phyloP scores from a whole-genome alignment of 192 early-diverging fungal species.

The Mortierella antarctica region DNA sequence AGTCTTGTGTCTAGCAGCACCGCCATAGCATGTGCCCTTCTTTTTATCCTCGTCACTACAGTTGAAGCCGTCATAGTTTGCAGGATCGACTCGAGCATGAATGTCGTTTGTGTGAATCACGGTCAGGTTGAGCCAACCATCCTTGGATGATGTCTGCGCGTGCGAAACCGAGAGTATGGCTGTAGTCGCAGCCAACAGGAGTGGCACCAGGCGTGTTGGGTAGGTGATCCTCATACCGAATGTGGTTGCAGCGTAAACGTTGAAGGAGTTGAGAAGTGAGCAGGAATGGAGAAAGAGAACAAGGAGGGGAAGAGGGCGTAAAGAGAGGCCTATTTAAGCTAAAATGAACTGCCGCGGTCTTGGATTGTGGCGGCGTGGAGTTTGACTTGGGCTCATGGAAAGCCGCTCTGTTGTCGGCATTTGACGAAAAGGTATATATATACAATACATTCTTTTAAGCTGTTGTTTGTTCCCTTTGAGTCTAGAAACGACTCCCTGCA shows the following conservation, averaged over 20 bases:
- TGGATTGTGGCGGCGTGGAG: too few relatives aligned
- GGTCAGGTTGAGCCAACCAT: conserved; percentile 22
- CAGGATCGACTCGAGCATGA: conserved; percentile 29
- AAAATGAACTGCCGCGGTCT: too few relatives aligned
- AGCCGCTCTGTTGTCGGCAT: too few relatives aligned
- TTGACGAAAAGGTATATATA: too few relatives aligned
- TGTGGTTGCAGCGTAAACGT: neutral
- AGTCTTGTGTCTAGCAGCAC: conserved; percentile 68
- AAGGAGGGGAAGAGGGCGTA: too few relatives aligned
- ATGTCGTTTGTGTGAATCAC: conserved; percentile 51
- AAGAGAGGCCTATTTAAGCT: too few relatives aligned
- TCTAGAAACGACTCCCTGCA: too few relatives aligned
- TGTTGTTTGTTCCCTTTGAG: too few relatives aligned
- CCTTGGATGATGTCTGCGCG: conserved; percentile 3
- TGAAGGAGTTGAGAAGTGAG: too few relatives aligned
- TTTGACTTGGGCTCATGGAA: too few relatives aligned
- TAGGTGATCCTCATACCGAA: neutral
- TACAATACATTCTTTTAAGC: too few relatives aligned
- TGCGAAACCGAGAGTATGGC: neutral
- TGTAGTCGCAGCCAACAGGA: conserved; percentile 1
- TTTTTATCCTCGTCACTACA: conserved; percentile 19
- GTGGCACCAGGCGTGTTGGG: neutral
- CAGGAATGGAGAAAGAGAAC: too few relatives aligned
- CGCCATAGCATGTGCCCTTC: conserved; percentile 52
- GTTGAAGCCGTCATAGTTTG: conserved; percentile 15